Percentiles rank a stretch among this genome's conserved stretches.
phyloP scores from a whole-genome alignment of 139 green algal genomes.

The Nannochloris sp. region DNA sequence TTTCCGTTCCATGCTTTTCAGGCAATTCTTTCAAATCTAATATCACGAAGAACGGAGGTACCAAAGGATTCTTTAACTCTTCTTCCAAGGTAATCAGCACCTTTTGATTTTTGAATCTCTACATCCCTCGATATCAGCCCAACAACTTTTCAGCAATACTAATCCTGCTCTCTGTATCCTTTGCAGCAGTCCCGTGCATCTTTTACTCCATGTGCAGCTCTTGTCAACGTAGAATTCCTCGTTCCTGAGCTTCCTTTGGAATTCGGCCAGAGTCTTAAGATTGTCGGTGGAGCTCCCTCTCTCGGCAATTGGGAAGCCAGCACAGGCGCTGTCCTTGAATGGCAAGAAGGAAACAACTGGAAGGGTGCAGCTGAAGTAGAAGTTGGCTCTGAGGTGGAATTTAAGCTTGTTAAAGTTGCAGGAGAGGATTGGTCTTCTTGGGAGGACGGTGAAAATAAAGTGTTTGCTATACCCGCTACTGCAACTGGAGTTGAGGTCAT shows the following conservation, averaged over 20 bases:
- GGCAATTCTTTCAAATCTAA: background rate
- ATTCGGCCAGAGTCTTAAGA: conserved; percentile 12
- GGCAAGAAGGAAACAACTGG: too few species aligned
- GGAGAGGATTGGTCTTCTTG: too few species aligned
- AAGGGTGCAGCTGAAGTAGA: background rate
- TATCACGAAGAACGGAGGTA: too few species aligned
- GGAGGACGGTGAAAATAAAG: too few species aligned
- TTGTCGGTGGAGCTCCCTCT: conserved; percentile 4
- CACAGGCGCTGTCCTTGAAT: background rate
- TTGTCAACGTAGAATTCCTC: background rate
- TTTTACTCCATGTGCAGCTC: background rate
- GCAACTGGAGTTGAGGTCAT: background rate
- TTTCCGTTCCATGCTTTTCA: background rate
- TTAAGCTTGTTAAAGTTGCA: too few species aligned
- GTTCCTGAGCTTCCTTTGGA: background rate
- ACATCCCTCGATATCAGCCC: background rate
- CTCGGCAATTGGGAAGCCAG: conserved; percentile 8
- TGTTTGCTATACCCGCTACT: background rate
- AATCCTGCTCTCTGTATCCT: background rate
- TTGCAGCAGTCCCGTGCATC: background rate
- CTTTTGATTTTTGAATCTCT: background rate
- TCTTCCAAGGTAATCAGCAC: background rate
- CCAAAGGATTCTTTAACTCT: background rate
- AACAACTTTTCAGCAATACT: background rate
- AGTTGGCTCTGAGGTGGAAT: conserved; percentile 3